A percentile compares a stretch with the other conserved stretches of the same genome.
Evolutionary conservation across 306 rosid genomes (phyloP).

Genomic region (Abrus precatorius): DNA sequence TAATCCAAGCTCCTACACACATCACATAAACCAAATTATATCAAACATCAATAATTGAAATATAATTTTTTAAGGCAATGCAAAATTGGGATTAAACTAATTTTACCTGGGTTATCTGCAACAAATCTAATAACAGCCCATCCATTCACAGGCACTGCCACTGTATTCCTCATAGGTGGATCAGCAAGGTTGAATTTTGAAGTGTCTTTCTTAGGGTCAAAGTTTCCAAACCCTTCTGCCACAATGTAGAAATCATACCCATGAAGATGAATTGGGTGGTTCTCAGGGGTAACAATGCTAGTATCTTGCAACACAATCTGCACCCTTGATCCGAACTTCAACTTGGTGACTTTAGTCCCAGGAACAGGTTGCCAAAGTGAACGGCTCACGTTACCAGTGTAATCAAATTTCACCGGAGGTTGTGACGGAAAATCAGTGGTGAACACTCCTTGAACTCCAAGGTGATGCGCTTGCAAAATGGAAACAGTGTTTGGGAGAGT

Average conservation of each 20-base stretch:
- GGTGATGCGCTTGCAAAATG: slow-evolving; percentile 78
- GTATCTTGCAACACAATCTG: slow-evolving; percentile 91
- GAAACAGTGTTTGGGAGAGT: slow-evolving; percentile 71
- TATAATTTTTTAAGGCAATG: neutral
- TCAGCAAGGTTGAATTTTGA: slow-evolving; percentile 84
- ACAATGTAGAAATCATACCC: slow-evolving; percentile 89
- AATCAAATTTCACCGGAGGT: slow-evolving; percentile 77
- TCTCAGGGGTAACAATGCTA: slow-evolving; percentile 77
- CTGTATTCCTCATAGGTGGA: slow-evolving; percentile 92
- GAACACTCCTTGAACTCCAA: slow-evolving; percentile 69
- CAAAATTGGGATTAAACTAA: slow-evolving; percentile 17
- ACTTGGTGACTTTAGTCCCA: slow-evolving; percentile 71
- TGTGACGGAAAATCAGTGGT: slow-evolving; percentile 81
- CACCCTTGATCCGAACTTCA: slow-evolving; percentile 79
- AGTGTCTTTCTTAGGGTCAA: slow-evolving; percentile 68
- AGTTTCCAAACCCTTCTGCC: slow-evolving; percentile 93
- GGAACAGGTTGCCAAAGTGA: slow-evolving; percentile 77
- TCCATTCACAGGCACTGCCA: slow-evolving; percentile 82
- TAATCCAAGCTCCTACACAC: slow-evolving; percentile 76
- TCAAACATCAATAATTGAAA: slow-evolving; percentile 5
- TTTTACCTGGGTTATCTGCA: slow-evolving; percentile 94
- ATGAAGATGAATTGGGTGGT: slow-evolving; percentile 92
- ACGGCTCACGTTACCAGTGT: slow-evolving; percentile 87
- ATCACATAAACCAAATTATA: slow-evolving; percentile 7
- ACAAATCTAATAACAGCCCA: slow-evolving; percentile 96